Base-by-base conservation (phyloP, 2,329 filamentous ascomycete genomes). In the Incumbomyces delicatus region DNA sequence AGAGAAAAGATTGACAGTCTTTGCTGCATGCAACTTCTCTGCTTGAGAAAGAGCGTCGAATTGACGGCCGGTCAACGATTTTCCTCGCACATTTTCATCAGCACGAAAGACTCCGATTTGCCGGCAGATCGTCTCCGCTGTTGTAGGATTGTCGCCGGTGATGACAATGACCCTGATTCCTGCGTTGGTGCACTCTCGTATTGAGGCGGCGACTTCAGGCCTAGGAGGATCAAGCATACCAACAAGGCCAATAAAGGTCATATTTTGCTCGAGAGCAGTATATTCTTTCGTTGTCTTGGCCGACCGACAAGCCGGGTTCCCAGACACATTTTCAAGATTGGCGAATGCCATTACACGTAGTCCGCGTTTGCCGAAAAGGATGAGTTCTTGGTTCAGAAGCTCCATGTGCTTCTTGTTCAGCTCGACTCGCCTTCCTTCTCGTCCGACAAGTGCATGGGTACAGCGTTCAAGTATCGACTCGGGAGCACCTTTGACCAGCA, bases 131-230 rank as follows among this genome's bases (percentile, higher is more conserved):
- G 87, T 90, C 71, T 98, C 92, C 7, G 92, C 92, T 2, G 92
- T 98, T 71, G 94, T 94, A 63, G 85, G 88, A 71, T 95, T 98
- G 69, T 98, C 92, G 61, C 92, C 92, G 45, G 92, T 98, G 66
- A 98, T 95, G 54, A 98, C 92, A 57, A 98, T 87, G 41, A 98
- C 87, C 51, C 92, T 85, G 59, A 98, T 96, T 57, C 92, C 92
- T 57, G 92, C 92, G 52, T 87, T 81, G 66, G 83, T 86, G 69
- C 92, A 98, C 66, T 94, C 85, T 61, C 75, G 75, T 58, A 98
- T 94, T 40, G 92, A 92, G 42, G 72, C 76, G 44, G 85, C 78
- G 10, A 96, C 92, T 69, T 98, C 92, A 40, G 87, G 85, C 32
- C 92, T 87, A 59, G 92, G 92, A 58, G 92, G 92, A 64, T 98